Percentiles rank a stretch among this genome's conserved stretches.
phyloP scores from a whole-genome alignment of 2,329 filamentous ascomycete species.

The Paramyrothecium sp. region DNA sequence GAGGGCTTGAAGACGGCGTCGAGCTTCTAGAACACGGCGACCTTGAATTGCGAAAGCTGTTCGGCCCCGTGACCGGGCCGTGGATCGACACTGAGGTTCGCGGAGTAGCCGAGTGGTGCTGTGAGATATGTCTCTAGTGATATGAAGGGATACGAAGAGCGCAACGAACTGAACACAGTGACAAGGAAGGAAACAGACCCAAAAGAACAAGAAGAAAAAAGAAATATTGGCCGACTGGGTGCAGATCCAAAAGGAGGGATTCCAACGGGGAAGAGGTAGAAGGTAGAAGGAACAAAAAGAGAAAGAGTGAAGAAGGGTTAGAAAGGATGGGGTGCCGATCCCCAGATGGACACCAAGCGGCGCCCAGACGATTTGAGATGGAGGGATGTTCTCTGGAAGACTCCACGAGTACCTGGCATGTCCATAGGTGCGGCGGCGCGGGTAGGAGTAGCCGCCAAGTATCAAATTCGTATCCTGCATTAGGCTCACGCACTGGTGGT shows the following conservation, averaged over 20 bases:
- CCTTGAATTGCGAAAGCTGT: background rate
- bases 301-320: background rate
- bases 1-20: background rate
- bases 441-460: background rate
- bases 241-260: background rate
- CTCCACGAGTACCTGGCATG: background rate
- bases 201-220: background rate
- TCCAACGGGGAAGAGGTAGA: background rate
- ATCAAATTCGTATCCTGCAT: background rate
- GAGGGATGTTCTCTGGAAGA: background rate
- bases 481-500: background rate
- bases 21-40: constrained; percentile 1
- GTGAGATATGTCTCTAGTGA: no score
- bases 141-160: background rate
- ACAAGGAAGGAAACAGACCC: background rate
- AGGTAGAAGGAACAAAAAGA: background rate
- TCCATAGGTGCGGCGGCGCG: background rate
- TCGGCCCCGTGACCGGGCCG: constrained; percentile 2
- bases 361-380: background rate
- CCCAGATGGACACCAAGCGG: background rate
- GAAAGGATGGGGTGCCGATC: background rate
- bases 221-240: background rate
- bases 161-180: background rate
- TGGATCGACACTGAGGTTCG: background rate
- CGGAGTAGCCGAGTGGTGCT: no score